Percentiles rank a stretch among this genome's conserved stretches.
Evolutionary conservation across 306 rosid genomes (phyloP).

Genomic region (Mucuna pruriens): DNA sequence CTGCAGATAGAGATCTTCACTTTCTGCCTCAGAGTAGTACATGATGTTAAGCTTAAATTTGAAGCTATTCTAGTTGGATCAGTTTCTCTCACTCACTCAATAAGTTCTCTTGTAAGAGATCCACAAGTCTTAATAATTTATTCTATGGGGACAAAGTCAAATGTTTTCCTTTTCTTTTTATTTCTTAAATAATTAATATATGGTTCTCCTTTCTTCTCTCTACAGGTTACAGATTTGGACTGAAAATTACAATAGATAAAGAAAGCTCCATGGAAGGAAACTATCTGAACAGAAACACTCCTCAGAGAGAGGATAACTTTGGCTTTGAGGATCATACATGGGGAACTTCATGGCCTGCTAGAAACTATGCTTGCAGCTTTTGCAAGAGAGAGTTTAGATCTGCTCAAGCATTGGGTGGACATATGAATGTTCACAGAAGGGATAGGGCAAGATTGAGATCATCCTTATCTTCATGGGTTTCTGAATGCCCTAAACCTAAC

Average conservation of each 20-base stretch:
- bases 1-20: slow-evolving; percentile 47
- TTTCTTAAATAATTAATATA: neutral
- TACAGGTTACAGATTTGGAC: slow-evolving; percentile 24
- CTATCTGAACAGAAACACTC: slow-evolving; percentile 46
- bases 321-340: slow-evolving; percentile 53
- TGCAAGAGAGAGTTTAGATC: slow-evolving; percentile 86
- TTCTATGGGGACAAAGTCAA: neutral
- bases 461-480: slow-evolving; percentile 47
- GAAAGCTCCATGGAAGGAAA: slow-evolving; percentile 61
- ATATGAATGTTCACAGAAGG: slow-evolving; percentile 91
- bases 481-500: slow-evolving; percentile 50
- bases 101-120: slow-evolving; percentile 38
- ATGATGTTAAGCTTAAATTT: slow-evolving; percentile 33
- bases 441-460: slow-evolving; percentile 82
- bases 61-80: slow-evolving; percentile 38
- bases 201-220: slow-evolving; percentile 12
- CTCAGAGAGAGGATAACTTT: slow-evolving; percentile 37
- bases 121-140: slow-evolving; percentile 9
- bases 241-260: neutral
- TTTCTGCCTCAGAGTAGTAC: slow-evolving; percentile 34
- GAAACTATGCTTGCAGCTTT: slow-evolving; percentile 70
- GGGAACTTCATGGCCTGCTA: slow-evolving; percentile 65
- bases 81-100: slow-evolving; percentile 36
- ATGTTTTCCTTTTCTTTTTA: neutral
- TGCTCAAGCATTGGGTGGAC: slow-evolving; percentile 92